Base-by-base conservation (phyloP, 768 basidiomycete species). In the Lactarius trivialis region DNA sequence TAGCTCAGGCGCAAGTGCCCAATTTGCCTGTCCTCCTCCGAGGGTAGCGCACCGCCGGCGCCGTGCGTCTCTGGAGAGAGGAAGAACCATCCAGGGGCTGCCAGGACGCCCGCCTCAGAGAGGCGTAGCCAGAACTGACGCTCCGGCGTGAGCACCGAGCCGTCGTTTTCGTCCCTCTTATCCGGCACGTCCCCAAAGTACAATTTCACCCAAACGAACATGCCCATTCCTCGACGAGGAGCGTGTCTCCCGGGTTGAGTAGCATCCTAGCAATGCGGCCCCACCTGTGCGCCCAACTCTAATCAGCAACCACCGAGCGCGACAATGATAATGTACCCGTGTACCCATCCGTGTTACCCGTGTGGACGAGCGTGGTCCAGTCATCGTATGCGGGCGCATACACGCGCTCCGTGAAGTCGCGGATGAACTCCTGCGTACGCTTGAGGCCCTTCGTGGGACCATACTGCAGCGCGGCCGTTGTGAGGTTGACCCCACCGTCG, bases 201-300 rank as follows among this genome's bases (percentile, higher is more conserved):
- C 30, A 92, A 69, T 66, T 78, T 78, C 69, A 84, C 84, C 85
- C 85, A 88, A 33, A 86, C 65, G 73, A 91, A 93, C 91, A 93
- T 94, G 9, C 83, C 85, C 85, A 93, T 69, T 90, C 90, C 61
- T 80, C 79, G 12, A 78, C 77, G 1, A 87, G 71, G 48, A 85
- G 73, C 24, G 76, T 77, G 55, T 87, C 84, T 7, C 86, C 86
- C 2, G 81, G 81, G 67, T 91, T 85, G 70, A 82, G 83, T 11
- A 95, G 73, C 21, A 86, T 83, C 26, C 71, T 70, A 7, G 83
- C 76, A 24, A 79, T 76, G 67, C 87, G 85, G 63, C 70, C 68
- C 86, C 88, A 82, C 7, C 75, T 81, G 34, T 19, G 17, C 6
- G 7, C 8, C 41, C 41, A 21, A 43, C 41, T 11, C 41, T 21